Conservation (phyloP, 1,284 basidiomycete genomes). For the Dichomitus squalens region DNA sequence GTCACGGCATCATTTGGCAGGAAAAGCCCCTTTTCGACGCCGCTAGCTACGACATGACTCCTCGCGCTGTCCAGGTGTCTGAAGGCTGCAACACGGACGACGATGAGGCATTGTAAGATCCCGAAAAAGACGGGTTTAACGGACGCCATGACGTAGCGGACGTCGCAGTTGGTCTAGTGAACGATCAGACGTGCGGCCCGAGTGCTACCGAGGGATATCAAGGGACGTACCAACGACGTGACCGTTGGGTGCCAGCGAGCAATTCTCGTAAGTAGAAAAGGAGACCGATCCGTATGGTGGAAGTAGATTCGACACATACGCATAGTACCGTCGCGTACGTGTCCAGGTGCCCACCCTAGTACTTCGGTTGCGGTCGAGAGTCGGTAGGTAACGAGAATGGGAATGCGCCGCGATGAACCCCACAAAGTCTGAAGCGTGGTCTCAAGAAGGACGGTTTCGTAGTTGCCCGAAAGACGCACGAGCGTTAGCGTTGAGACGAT, state of each 20-base stretch:
- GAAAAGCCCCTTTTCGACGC: not conserved
- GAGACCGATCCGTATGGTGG: conserved; percentile 31
- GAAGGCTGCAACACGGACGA: conserved; percentile 7
- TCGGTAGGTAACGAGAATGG: not conserved
- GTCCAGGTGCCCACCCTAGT: not conserved
- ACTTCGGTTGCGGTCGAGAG: not conserved
- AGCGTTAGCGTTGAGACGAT: conserved; percentile 23
- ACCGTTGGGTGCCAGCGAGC: conserved; percentile 26
- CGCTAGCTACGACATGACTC: conserved; percentile 1
- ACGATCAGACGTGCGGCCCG: not conserved
- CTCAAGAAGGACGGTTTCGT: conserved; percentile 22
- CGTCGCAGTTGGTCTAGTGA: conserved; percentile 15
- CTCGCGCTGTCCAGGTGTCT: too few species aligned
- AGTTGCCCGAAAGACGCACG: conserved; percentile 22
- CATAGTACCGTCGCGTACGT: conserved; percentile 16
- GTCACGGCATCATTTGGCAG: not conserved
- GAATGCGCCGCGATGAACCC: not conserved
- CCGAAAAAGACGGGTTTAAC: conserved; percentile 22
- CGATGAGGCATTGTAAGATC: conserved; percentile 24
- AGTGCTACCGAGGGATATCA: not conserved
- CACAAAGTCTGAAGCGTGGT: conserved; percentile 26
- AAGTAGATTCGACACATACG: conserved; percentile 27
- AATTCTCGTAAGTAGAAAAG: conserved; percentile 27
- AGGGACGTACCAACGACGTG: conserved; percentile 17
- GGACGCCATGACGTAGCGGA: conserved; percentile 18